Evolutionary conservation across 768 basidiomycete species (phyloP).

Genomic region (Phaffia australis): DNA sequence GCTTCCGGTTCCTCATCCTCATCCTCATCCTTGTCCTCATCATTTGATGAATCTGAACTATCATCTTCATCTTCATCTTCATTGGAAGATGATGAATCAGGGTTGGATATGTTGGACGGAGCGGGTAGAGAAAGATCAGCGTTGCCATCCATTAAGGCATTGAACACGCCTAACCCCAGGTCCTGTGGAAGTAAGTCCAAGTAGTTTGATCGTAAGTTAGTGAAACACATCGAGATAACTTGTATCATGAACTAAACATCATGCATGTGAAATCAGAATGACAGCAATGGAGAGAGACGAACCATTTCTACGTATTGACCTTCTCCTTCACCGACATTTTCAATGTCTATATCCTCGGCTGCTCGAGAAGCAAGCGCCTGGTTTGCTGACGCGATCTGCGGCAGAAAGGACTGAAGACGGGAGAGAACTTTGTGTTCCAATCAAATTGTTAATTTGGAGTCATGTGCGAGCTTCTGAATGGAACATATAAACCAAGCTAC

Average conservation of each 20-base stretch:
- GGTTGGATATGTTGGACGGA: no score
- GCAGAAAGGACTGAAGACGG: conserved; percentile 19
- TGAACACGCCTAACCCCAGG: conserved; percentile 23
- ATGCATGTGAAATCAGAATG: neutral
- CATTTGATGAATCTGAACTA: no score
- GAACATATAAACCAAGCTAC: neutral
- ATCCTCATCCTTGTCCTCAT: no score
- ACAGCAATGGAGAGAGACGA: neutral
- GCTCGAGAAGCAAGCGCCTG: conserved; percentile 1
- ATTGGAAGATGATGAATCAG: no score
- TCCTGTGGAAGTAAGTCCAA: conserved; percentile 1
- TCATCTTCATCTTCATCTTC: no score
- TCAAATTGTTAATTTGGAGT: neutral
- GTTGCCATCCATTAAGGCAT: conserved; percentile 9
- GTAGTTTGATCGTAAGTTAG: neutral
- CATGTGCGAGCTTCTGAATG: neutral
- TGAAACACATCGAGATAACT: neutral
- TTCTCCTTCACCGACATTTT: conserved; percentile 21
- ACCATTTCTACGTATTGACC: conserved; percentile 25
- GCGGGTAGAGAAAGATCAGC: neutral
- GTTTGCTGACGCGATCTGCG: conserved; percentile 22
- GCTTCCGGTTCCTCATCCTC: no score
- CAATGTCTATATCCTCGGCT: conserved; percentile 19
- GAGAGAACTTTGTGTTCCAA: conserved; percentile 12
- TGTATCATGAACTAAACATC: neutral